These are phyloP conservation scores for Hyphodiscus sp. DNA, from an alignment of 2,329 filamentous ascomycete species.

Conservation along the genomic window DNA sequence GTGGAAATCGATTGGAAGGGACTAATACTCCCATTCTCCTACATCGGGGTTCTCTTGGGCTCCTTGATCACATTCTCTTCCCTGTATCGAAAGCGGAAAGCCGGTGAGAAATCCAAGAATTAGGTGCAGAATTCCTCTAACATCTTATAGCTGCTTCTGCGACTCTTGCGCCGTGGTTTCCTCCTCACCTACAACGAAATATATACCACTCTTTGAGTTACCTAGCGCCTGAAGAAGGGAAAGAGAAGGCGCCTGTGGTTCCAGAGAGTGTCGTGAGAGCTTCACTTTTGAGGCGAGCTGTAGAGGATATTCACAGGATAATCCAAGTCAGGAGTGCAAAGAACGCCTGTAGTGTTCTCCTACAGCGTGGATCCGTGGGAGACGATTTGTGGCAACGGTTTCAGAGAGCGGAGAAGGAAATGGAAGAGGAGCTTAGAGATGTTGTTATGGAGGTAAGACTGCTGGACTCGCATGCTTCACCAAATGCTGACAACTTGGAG, in stretches of 20 bases:
- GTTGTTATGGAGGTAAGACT: slow-evolving; percentile 77
- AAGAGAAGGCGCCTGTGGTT: slow-evolving; percentile 61
- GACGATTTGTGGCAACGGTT: slow-evolving; percentile 96
- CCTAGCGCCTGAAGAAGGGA: slow-evolving; percentile 54
- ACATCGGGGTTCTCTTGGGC: slow-evolving; percentile 79
- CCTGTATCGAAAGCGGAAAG: slow-evolving; percentile 89
- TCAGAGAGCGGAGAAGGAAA: slow-evolving; percentile 87
- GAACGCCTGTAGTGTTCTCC: slow-evolving; percentile 72
- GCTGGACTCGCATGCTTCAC: background rate
- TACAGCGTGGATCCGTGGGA: slow-evolving; percentile 88
- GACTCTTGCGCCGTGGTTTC: slow-evolving; percentile 91
- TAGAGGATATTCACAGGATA: slow-evolving; percentile 88
- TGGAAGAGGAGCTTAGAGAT: slow-evolving; percentile 91
- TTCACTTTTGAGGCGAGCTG: slow-evolving; percentile 79
- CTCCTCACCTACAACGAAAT: slow-evolving; percentile 82
- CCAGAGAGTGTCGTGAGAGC: slow-evolving; percentile 84
- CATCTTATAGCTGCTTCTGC: slow-evolving; percentile 59
- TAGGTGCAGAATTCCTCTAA: slow-evolving; percentile 10
- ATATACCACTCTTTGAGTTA: slow-evolving; percentile 91
- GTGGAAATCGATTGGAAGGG: slow-evolving; percentile 66
- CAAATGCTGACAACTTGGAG: slow-evolving; percentile 39
- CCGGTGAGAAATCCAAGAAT: slow-evolving; percentile 47
- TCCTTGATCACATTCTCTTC: slow-evolving; percentile 88
- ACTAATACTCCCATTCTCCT: slow-evolving; percentile 81
- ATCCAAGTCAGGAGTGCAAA: slow-evolving; percentile 85